Evolutionary conservation across 495 filamentous ascomycete genomes (phyloP).

Genomic region (Bacidia rubella): DNA sequence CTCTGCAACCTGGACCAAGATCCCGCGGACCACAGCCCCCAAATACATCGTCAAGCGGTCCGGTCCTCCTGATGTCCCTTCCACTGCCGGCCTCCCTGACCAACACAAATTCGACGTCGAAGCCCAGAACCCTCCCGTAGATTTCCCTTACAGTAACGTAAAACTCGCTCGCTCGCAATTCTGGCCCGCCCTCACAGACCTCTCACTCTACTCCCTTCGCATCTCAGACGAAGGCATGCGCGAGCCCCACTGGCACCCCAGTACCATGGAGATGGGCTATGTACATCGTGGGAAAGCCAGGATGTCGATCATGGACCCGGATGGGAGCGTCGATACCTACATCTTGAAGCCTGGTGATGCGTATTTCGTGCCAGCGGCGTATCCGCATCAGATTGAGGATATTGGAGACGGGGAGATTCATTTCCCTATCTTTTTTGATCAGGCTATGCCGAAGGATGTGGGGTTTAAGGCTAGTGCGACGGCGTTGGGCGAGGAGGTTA

Average conservation of each 20-base stretch:
- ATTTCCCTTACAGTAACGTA: background rate
- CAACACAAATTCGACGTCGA: background rate
- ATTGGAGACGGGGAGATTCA: constrained; percentile 1
- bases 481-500: background rate
- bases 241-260: background rate
- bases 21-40: background rate
- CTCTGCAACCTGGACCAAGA: background rate
- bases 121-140: background rate
- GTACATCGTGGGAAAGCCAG: background rate
- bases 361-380: constrained; percentile 2
- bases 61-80: background rate
- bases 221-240: background rate
- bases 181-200: background rate
- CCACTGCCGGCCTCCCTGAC: background rate
- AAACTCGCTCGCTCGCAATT: background rate
- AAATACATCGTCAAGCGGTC: background rate
- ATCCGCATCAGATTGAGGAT: constrained; percentile 7
- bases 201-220: background rate
- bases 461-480: background rate
- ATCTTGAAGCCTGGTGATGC: constrained; percentile 2
- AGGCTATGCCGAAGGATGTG: constrained; percentile 1
- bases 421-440: constrained; percentile 3
- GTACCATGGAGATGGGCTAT: background rate
- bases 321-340: background rate
- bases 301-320: constrained; percentile 1